Percentiles rank a stretch among this genome's conserved stretches.
Evolutionary conservation across 345 rosid genomes (phyloP).

Genomic region (Erodium maritimum): DNA sequence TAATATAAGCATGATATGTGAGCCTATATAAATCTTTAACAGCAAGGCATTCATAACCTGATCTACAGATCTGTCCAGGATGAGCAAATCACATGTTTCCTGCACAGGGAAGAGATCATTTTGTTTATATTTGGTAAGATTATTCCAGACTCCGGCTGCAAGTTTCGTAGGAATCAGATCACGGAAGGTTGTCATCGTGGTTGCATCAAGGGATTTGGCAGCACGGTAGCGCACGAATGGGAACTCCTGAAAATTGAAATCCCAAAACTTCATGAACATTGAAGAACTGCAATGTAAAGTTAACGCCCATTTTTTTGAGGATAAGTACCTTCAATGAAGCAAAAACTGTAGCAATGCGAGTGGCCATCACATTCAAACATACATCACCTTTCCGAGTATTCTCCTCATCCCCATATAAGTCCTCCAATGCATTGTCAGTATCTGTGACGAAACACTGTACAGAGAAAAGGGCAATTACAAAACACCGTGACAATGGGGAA

Average conservation of each 20-base stretch:
- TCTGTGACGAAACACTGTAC: slow-evolving; percentile 86
- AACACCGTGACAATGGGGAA: background rate
- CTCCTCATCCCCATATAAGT: slow-evolving; percentile 49
- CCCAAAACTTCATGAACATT: background rate
- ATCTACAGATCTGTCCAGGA: slow-evolving; percentile 85
- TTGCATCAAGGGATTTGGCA: slow-evolving; percentile 28
- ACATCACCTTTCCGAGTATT: slow-evolving; percentile 47
- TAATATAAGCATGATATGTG: background rate
- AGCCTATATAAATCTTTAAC: background rate
- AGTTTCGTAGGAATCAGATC: slow-evolving; percentile 61
- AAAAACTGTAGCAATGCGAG: slow-evolving; percentile 81
- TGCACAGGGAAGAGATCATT: slow-evolving; percentile 79
- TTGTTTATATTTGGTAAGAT: slow-evolving; percentile 47
- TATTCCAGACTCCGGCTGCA: slow-evolving; percentile 57
- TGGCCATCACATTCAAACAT: slow-evolving; percentile 71
- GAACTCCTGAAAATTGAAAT: slow-evolving; percentile 36
- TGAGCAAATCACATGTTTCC: slow-evolving; percentile 81
- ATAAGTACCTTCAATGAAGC: slow-evolving; percentile 70
- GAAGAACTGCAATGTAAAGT: background rate
- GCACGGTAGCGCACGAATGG: slow-evolving; percentile 69
- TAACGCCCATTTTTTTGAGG: background rate
- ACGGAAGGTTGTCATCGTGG: slow-evolving; percentile 28
- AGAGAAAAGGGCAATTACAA: slow-evolving; percentile 2
- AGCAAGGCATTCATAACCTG: slow-evolving; percentile 33
- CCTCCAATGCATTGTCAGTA: slow-evolving; percentile 69